Conservation (phyloP, 768 basidiomycete species). For the Tubosaeta sp. region DNA sequence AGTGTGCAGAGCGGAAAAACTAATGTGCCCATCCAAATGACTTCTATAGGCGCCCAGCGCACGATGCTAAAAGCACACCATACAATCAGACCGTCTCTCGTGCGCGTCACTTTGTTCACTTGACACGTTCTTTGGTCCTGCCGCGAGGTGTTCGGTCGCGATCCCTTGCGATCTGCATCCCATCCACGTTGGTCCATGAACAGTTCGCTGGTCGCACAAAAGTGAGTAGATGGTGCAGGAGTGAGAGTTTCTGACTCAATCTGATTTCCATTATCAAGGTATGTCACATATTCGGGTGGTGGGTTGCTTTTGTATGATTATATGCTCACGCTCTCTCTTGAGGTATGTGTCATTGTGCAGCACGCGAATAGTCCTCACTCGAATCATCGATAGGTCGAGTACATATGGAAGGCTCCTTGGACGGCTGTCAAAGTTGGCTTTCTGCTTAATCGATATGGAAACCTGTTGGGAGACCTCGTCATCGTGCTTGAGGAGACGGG, state of each 20-base stretch:
- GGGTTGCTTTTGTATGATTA: constrained; percentile 8
- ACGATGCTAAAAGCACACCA: not conserved
- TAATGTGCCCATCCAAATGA: not conserved
- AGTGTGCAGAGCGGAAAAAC: not conserved
- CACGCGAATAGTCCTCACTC: not conserved
- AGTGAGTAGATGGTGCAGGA: not conserved
- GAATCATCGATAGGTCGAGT: constrained; percentile 1
- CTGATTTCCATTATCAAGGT: constrained; percentile 1
- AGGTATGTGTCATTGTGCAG: not conserved
- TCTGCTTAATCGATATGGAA: constrained; percentile 17
- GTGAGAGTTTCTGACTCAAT: too few species aligned
- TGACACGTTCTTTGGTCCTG: not conserved
- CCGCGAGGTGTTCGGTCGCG: not conserved
- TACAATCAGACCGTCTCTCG: not conserved
- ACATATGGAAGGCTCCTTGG: constrained; percentile 17
- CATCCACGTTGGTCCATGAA: not conserved
- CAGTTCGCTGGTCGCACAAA: not conserved
- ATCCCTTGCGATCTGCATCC: not conserved
- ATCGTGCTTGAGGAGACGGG: constrained; percentile 5
- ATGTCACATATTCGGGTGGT: not conserved
- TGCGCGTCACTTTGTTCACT: not conserved
- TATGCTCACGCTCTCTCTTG: constrained; percentile 8
- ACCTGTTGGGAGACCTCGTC: constrained; percentile 9
- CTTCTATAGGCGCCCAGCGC: not conserved
- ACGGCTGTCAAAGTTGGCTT: constrained; percentile 9